Percentiles rank a stretch among this genome's conserved stretches.
These are phyloP conservation scores for Phytophthora podocarpi DNA, from an alignment of 352 stramenopile species.

Conservation along the genomic window DNA sequence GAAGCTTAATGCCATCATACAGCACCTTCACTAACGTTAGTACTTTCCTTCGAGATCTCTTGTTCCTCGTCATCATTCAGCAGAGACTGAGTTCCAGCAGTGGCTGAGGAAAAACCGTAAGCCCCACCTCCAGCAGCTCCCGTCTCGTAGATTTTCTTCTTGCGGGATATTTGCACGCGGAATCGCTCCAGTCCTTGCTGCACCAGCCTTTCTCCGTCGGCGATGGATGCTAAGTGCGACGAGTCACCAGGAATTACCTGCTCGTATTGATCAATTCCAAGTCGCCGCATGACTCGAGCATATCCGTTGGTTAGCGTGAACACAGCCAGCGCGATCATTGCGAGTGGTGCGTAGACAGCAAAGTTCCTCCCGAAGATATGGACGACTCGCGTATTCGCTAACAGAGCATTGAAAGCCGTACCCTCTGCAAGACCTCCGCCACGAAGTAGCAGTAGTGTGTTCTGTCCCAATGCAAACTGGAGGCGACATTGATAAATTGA, in stretches of 20 bases:
- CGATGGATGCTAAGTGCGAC: slow-evolving; percentile 45
- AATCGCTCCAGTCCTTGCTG: slow-evolving; percentile 57
- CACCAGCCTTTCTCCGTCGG: slow-evolving; percentile 54
- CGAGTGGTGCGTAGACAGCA: slow-evolving; percentile 55
- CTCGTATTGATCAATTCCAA: slow-evolving; percentile 79
- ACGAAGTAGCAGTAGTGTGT: slow-evolving; percentile 65
- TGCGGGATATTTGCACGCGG: slow-evolving; percentile 36
- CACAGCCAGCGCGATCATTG: slow-evolving; percentile 56
- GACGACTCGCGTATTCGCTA: slow-evolving; percentile 59
- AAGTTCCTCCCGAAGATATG: slow-evolving; percentile 63
- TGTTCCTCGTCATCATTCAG: slow-evolving; percentile 22
- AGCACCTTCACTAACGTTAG: slow-evolving; percentile 1
- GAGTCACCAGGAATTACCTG: slow-evolving; percentile 44
- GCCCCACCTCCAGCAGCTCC: slow-evolving; percentile 20
- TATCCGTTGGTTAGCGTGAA: slow-evolving; percentile 62
- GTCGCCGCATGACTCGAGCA: slow-evolving; percentile 48
- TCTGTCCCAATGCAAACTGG: slow-evolving; percentile 75
- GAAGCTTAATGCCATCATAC: neutral
- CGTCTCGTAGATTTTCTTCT: slow-evolving; percentile 41
- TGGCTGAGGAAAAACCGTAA: slow-evolving; percentile 40
- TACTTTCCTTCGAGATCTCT: neutral
- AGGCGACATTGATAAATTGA: slow-evolving; percentile 69
- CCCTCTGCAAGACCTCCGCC: slow-evolving; percentile 39
- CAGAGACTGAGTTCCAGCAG: slow-evolving; percentile 26
- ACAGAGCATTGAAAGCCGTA: slow-evolving; percentile 64